phyloP scores from a whole-genome alignment of 2,329 filamentous ascomycete genomes.

The Apiospora sp. region DNA sequence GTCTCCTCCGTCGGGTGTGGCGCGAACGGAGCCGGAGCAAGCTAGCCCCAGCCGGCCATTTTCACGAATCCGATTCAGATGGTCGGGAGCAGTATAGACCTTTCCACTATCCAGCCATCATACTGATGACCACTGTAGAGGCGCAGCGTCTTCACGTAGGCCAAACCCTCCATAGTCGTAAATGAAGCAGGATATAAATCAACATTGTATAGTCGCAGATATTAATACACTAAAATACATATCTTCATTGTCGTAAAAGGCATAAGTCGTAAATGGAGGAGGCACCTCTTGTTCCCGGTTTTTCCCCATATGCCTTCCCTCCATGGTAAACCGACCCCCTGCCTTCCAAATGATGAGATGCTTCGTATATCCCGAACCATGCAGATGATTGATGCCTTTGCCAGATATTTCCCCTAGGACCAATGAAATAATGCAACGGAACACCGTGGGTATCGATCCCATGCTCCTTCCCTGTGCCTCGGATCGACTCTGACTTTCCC shows the following conservation, averaged over 20 bases:
- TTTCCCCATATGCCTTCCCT: neutral
- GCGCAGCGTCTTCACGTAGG: neutral
- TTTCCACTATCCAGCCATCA: neutral
- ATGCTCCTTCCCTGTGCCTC: neutral
- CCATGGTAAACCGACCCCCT: neutral
- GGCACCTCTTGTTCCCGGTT: conserved; percentile 18
- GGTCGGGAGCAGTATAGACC: neutral
- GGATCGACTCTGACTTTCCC: neutral
- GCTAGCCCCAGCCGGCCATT: neutral
- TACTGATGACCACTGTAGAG: neutral
- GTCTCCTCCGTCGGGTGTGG: no score
- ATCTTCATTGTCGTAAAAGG: conserved; percentile 4
- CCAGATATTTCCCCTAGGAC: neutral
- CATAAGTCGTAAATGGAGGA: conserved; percentile 14
- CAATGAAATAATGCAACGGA: conserved; percentile 13
- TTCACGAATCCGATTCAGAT: neutral
- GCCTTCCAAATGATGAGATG: neutral
- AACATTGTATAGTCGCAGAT: neutral
- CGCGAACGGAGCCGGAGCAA: no score
- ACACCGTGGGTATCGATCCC: conserved; percentile 10
- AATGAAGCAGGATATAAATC: neutral
- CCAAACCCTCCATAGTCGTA: no score
- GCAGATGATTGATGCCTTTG: conserved; percentile 6
- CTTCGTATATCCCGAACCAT: conserved; percentile 10
- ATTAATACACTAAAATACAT: conserved; percentile 8